Evolutionary conservation across 495 filamentous ascomycete species (phyloP).

Genomic region (Haplographium delicatum): DNA sequence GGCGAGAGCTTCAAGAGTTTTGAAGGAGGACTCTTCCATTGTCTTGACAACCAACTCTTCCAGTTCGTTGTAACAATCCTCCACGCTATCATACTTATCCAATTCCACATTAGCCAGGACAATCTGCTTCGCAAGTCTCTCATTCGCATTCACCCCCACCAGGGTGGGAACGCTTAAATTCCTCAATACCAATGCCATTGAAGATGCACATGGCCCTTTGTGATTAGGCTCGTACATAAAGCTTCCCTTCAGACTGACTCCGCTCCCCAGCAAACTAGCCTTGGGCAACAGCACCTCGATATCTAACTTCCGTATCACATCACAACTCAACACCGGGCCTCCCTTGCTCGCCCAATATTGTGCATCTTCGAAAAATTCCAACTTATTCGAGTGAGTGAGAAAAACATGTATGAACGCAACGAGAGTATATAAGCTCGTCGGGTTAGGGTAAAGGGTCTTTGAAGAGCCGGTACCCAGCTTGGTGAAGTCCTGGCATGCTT

Average conservation of each 20-base stretch:
- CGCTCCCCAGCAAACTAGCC: conserved; percentile 44
- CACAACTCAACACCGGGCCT: too few species aligned
- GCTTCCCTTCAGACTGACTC: conserved; percentile 35
- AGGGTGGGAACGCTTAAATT: conserved; percentile 51
- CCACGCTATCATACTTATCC: conserved; percentile 32
- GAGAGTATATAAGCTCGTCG: too few species aligned
- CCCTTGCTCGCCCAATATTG: too few species aligned
- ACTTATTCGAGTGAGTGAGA: too few species aligned
- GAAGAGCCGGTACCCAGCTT: too few species aligned
- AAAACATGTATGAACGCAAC: too few species aligned
- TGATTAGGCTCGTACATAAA: conserved; percentile 1
- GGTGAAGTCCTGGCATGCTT: conserved; percentile 26
- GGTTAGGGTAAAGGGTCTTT: too few species aligned
- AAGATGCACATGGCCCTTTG: conserved; percentile 19
- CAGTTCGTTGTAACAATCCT: conserved; percentile 41
- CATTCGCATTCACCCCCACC: conserved; percentile 56
- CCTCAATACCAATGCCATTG: conserved; percentile 28
- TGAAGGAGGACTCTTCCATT: conserved; percentile 51
- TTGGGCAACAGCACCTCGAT: conserved; percentile 45
- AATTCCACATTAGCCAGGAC: conserved; percentile 49
- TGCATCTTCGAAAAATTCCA: too few species aligned
- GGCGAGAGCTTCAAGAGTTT: conserved; percentile 58
- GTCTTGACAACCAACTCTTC: conserved; percentile 46
- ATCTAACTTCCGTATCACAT: conserved; percentile 26
- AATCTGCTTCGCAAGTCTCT: conserved; percentile 53